Evolutionary conservation across 257 asterid genomes (phyloP).

Genomic region (Rhazya stricta): DNA sequence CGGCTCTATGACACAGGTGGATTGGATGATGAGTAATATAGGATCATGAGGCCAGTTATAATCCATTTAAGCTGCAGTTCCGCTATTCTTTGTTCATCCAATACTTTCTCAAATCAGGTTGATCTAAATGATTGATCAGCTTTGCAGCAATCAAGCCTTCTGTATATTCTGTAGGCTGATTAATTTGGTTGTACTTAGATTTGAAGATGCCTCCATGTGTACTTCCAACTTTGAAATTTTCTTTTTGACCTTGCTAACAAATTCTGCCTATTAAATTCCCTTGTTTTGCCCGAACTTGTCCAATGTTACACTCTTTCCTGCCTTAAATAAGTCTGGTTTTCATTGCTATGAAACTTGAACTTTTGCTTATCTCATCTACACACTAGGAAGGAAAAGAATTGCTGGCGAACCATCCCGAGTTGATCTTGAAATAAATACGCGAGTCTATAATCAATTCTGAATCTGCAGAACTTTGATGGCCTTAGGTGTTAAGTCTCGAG

Average conservation of each 20-base stretch:
- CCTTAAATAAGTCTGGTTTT: neutral
- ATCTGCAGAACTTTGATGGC: neutral
- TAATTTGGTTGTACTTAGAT: constrained; percentile 1
- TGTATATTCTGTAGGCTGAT: constrained; percentile 39
- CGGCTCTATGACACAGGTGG: constrained; percentile 43
- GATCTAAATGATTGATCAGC: constrained; percentile 11
- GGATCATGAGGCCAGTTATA: constrained; percentile 10
- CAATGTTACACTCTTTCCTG: neutral
- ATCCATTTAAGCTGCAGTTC: constrained; percentile 10
- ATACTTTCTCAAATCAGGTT: constrained; percentile 5
- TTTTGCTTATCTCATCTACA: neutral
- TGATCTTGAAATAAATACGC: neutral
- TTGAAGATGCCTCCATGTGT: constrained; percentile 2
- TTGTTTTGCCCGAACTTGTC: neutral
- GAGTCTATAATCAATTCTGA: neutral
- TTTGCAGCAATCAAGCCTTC: constrained; percentile 11
- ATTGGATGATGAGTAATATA: constrained; percentile 64
- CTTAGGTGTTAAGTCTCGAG: no score
- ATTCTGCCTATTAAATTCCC: neutral
- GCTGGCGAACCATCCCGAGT: neutral
- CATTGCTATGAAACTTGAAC: neutral
- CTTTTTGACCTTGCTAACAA: neutral
- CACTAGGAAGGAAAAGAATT: neutral
- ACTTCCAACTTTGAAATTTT: neutral
- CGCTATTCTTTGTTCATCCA: neutral